These are phyloP conservation scores for Papiliotrema fonsecae DNA, from an alignment of 1,284 basidiomycete genomes.

Conservation along the genomic window DNA sequence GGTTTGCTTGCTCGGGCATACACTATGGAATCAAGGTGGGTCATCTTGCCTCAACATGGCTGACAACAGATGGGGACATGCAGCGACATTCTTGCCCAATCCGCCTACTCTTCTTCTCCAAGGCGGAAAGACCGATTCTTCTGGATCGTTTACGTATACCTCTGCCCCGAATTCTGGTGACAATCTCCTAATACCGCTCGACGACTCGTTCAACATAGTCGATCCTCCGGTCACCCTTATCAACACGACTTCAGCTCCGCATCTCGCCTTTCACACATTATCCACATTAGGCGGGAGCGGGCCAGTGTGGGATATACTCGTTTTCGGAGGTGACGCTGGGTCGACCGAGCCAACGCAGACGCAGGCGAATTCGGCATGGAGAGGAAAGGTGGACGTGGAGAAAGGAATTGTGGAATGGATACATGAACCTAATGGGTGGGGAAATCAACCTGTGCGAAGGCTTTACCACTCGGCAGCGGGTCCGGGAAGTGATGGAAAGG, in stretches of 20 bases:
- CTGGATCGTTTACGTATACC: slow-evolving; percentile 63
- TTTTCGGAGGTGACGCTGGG: slow-evolving; percentile 71
- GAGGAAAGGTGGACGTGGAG: slow-evolving; percentile 2
- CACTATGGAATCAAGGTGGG: slow-evolving; percentile 10
- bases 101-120: slow-evolving; percentile 61
- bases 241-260: slow-evolving; percentile 55
- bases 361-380: slow-evolving; percentile 59
- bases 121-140: slow-evolving; percentile 70
- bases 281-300: slow-evolving; percentile 44
- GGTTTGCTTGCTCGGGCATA: not conserved
- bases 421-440: slow-evolving; percentile 57
- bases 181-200: slow-evolving; percentile 63
- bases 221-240: slow-evolving; percentile 59
- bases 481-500: slow-evolving; percentile 49
- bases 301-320: slow-evolving; percentile 47
- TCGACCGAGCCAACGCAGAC: slow-evolving; percentile 56
- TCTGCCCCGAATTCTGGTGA: slow-evolving; percentile 68
- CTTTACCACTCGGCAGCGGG: slow-evolving; percentile 62
- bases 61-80: slow-evolving; percentile 70
- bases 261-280: slow-evolving; percentile 73
- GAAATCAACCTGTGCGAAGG: slow-evolving; percentile 62
- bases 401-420: slow-evolving; percentile 17
- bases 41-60: not conserved
- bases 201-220: slow-evolving; percentile 55
- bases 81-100: slow-evolving; percentile 56